phyloP scores from a whole-genome alignment of 768 basidiomycete species.

The Chalciporus sphaerocephalus region DNA sequence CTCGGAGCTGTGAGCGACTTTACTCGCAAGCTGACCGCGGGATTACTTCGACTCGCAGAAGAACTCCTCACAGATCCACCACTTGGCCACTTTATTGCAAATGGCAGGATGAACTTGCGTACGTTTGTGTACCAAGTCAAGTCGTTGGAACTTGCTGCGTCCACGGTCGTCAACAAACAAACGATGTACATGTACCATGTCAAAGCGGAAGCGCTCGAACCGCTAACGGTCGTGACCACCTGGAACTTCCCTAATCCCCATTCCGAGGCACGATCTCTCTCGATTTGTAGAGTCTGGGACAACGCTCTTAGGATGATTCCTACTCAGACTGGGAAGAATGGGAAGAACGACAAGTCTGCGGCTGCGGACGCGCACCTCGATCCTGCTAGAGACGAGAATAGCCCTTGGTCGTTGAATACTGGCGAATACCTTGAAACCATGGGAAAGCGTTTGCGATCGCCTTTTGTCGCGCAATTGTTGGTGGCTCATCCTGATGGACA shows the following conservation, averaged over 20 bases:
- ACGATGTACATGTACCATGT: conserved; percentile 16
- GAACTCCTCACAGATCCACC: conserved; percentile 20
- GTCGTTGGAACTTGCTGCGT: conserved; percentile 7
- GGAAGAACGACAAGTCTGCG: neutral
- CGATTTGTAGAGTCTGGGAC: conserved; percentile 25
- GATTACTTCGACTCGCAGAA: conserved; percentile 14
- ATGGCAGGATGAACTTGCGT: conserved; percentile 28
- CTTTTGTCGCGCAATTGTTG: conserved; percentile 23
- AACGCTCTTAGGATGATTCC: conserved; percentile 13
- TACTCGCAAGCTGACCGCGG: conserved; percentile 15
- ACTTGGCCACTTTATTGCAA: conserved; percentile 29
- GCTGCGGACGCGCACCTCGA: conserved; percentile 1
- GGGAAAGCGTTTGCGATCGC: conserved; percentile 16
- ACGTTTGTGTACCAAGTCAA: conserved; percentile 22
- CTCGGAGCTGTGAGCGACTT: conserved; percentile 15
- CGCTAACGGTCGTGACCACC: conserved; percentile 14
- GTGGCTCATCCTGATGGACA: conserved; percentile 19
- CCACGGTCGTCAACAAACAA: conserved; percentile 10
- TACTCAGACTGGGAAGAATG: no score
- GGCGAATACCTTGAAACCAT: conserved; percentile 6
- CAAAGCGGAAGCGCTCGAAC: conserved; percentile 18
- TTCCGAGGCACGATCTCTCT: conserved; percentile 5
- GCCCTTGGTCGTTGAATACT: conserved; percentile 15
- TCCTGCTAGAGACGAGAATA: neutral
- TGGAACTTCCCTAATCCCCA: conserved; percentile 6